These are phyloP conservation scores for Daldinia sp. DNA, from an alignment of 2,329 filamentous ascomycete species.

Conservation along the genomic window DNA sequence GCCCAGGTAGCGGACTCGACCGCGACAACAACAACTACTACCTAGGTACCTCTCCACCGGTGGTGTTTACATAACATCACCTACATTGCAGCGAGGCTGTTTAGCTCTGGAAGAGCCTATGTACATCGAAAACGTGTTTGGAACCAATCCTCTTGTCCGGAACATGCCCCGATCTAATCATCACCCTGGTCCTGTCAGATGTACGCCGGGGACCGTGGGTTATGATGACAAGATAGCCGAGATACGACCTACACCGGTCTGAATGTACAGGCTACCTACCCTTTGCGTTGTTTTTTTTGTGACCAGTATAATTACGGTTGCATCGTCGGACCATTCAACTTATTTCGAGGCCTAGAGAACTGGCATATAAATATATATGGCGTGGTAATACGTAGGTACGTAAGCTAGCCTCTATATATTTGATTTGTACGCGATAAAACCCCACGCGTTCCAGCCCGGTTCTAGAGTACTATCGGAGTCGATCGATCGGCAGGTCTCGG, in stretches of 20 bases:
- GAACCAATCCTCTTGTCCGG: background rate
- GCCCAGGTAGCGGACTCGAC: background rate
- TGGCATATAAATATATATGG: background rate
- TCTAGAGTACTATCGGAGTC: background rate
- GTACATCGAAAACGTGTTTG: background rate
- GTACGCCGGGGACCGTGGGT: background rate
- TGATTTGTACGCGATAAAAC: background rate
- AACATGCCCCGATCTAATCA: background rate
- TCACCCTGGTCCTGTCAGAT: conserved; percentile 2
- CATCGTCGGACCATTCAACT: background rate
- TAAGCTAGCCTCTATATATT: background rate
- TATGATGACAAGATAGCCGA: conserved; percentile 6
- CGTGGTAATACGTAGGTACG: background rate
- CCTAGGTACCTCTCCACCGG: too few relatives aligned
- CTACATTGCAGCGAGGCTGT: background rate
- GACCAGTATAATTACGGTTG: background rate
- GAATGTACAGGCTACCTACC: background rate
- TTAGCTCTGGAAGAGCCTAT: background rate
- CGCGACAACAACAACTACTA: conserved; percentile 6
- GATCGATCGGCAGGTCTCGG: conserved; percentile 11
- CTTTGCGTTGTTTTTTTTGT: background rate
- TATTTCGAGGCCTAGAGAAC: background rate
- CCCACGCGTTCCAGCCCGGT: conserved; percentile 14
- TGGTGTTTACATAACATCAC: background rate
- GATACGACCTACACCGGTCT: conserved; percentile 3